A percentile compares a stretch with the other conserved stretches of the same genome.
These are phyloP conservation scores for Neurospora sp. DNA, from an alignment of 495 filamentous ascomycete genomes.

Conservation along the genomic window DNA sequence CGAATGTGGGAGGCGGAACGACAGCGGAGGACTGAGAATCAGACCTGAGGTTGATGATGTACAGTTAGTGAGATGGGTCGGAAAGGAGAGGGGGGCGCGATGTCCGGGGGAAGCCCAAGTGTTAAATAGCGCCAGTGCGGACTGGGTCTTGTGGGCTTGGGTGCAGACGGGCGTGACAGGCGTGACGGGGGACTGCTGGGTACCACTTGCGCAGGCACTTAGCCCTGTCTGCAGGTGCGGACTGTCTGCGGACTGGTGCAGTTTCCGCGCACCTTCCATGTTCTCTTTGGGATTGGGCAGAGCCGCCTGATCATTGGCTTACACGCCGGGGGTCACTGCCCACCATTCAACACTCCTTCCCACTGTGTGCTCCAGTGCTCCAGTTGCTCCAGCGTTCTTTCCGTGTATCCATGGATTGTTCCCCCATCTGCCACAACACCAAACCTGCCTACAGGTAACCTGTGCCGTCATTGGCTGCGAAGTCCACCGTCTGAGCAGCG, in stretches of 20 bases:
- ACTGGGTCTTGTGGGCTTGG: neutral
- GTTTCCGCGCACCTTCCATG: neutral
- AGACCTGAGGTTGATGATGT: slow-evolving; percentile 18
- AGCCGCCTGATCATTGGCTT: neutral
- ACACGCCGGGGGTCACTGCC: neutral
- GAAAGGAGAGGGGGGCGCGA: slow-evolving; percentile 11
- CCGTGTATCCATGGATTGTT: neutral
- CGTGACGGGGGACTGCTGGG: neutral
- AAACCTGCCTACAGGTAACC: neutral
- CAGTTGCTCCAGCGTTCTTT: neutral
- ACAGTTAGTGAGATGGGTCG: slow-evolving; percentile 17
- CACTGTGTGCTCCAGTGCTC: neutral
- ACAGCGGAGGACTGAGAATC: slow-evolving; percentile 27
- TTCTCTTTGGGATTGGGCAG: neutral
- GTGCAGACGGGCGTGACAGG: neutral
- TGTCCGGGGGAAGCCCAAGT: slow-evolving; percentile 20
- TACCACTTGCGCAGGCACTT: neutral
- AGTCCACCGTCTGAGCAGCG: neutral
- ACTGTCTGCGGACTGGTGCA: neutral
- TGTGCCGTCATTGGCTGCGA: neutral
- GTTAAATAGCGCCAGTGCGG: slow-evolving; percentile 24
- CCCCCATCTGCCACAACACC: neutral
- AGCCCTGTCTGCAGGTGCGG: neutral
- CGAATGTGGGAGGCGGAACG: slow-evolving; percentile 36
- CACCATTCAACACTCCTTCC: neutral